A percentile compares a stretch with the other conserved stretches of the same genome.
phyloP scores from a whole-genome alignment of 2,329 filamentous ascomycete species.

The Paecilomyces niveus region DNA sequence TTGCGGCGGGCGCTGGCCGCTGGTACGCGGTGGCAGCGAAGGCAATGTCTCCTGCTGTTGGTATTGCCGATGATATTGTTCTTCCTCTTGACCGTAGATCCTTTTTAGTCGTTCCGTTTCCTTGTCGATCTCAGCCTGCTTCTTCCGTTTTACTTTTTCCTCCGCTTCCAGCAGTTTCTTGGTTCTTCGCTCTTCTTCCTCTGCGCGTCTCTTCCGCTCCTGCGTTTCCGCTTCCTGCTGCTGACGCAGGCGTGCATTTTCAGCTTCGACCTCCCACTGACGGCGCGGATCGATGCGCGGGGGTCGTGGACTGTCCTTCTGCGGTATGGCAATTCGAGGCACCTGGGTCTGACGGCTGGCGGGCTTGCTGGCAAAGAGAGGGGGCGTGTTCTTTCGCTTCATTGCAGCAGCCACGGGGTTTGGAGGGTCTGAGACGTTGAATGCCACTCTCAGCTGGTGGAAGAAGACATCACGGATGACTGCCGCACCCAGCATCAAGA shows the following conservation, averaged over 20 bases:
- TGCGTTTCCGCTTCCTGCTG: slow-evolving; percentile 37
- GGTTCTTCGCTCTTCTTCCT: slow-evolving; percentile 46
- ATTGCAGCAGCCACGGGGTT: background rate
- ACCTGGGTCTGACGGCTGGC: slow-evolving; percentile 16
- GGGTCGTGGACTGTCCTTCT: slow-evolving; percentile 11
- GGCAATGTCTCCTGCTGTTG: slow-evolving; percentile 5
- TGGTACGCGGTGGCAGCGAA: slow-evolving; percentile 1
- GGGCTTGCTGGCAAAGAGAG: background rate
- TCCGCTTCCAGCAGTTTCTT: slow-evolving; percentile 48
- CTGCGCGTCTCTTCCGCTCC: slow-evolving; percentile 39
- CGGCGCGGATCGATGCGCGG: slow-evolving; percentile 42
- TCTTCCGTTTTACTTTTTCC: slow-evolving; percentile 44
- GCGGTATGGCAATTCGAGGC: slow-evolving; percentile 16
- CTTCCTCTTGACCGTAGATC: slow-evolving; percentile 46
- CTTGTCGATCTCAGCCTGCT: slow-evolving; percentile 56
- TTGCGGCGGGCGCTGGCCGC: slow-evolving; percentile 1
- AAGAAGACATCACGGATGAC: slow-evolving; percentile 59
- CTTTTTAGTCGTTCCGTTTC: slow-evolving; percentile 68
- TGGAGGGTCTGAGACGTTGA: slow-evolving; percentile 53
- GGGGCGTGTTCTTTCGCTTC: background rate
- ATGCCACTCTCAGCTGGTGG: slow-evolving; percentile 61
- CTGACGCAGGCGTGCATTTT: slow-evolving; percentile 39
- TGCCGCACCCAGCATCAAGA: slow-evolving; percentile 56
- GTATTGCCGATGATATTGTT: slow-evolving; percentile 19
- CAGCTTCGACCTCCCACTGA: slow-evolving; percentile 47